These are phyloP conservation scores for Glycine latifolia DNA, from an alignment of 306 rosid species.

Conservation along the genomic window DNA sequence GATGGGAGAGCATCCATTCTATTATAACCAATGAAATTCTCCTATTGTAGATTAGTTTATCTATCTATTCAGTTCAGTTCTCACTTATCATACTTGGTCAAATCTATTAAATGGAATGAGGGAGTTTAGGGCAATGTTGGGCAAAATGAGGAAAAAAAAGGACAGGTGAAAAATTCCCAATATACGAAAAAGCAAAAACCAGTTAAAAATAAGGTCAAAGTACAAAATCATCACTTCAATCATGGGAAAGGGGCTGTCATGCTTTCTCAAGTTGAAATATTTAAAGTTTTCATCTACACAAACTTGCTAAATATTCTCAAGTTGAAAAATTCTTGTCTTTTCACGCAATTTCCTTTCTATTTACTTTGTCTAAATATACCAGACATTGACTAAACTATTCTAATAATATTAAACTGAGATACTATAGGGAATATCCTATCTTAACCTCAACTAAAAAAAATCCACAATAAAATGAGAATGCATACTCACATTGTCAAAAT, in stretches of 20 bases:
- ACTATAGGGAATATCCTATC: constrained; percentile 6
- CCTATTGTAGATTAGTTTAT: not conserved
- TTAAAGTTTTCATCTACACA: constrained; percentile 11
- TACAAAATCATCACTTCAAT: constrained; percentile 6
- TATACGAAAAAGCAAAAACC: not conserved
- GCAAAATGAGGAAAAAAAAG: not conserved
- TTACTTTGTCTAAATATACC: constrained; percentile 18
- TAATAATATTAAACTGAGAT: constrained; percentile 18
- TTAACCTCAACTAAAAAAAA: not conserved
- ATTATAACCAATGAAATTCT: not conserved
- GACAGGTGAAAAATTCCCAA: not conserved
- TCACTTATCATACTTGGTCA: not conserved
- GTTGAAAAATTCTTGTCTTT: constrained; percentile 9
- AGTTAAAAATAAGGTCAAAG: constrained; percentile 15
- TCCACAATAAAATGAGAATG: constrained; percentile 2
- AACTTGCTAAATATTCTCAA: constrained; percentile 21
- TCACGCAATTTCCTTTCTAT: not conserved
- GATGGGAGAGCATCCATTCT: too few species aligned
- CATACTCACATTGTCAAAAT: constrained; percentile 51
- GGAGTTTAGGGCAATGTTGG: too few species aligned
- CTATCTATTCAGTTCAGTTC: not conserved
- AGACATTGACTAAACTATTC: constrained; percentile 17
- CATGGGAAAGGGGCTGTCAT: not conserved
- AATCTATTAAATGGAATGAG: not conserved
- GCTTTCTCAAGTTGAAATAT: constrained; percentile 31